Evolutionary conservation across 2,329 filamentous ascomycete genomes (phyloP), one percentile per base, ranked within the genome.

Genomic region (Exophiala sideris): DNA sequence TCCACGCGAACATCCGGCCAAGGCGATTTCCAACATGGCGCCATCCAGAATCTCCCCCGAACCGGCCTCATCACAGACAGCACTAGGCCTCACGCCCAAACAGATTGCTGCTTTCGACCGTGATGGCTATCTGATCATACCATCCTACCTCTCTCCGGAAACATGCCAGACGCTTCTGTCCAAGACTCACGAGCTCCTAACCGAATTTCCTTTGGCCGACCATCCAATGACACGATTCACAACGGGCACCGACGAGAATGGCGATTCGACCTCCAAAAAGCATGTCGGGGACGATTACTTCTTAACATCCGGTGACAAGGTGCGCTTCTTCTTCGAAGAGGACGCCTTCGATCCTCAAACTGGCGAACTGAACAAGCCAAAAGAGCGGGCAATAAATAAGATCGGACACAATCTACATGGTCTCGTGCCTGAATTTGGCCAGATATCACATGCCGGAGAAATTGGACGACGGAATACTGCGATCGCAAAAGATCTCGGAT

Each of bases 241-340:
- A 29, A 96, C 92, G 0, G 91, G 91, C 62, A 85, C 82, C 73
- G 78, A 84, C 64, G 74, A 79, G 67, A 14, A 55, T 21, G 70
- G 68, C 42, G 81, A 85, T n/a, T 40, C 53, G 42, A 53, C 62
- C 57, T 65, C 63, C 18, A 62, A 62, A n/a, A 66, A 70, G 45
- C 92, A 97, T 73, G 88, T 96, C 9, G 91, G 92, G 58, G 94
- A 97, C 75, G 84, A 88, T 68, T 99, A 99, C 79, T 97, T 99
- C 75, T 83, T 97, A 2, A 80, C 79, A 1, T 94, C 88, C 2
- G 91, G 90, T 57, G 89, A 97, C 77, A 92, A 96, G 74, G 78
- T 97, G 58, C 87, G 91, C 56, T 97, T 95, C 80, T 97, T 97
- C 80, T 95, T 97, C 72, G 92, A 97, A 73, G 90, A 95, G 72